A percentile compares a stretch with the other conserved stretches of the same genome.
Conservation (phyloP, 2,329 filamentous ascomycete species). For the Drechslerella stenobrocha region DNA sequence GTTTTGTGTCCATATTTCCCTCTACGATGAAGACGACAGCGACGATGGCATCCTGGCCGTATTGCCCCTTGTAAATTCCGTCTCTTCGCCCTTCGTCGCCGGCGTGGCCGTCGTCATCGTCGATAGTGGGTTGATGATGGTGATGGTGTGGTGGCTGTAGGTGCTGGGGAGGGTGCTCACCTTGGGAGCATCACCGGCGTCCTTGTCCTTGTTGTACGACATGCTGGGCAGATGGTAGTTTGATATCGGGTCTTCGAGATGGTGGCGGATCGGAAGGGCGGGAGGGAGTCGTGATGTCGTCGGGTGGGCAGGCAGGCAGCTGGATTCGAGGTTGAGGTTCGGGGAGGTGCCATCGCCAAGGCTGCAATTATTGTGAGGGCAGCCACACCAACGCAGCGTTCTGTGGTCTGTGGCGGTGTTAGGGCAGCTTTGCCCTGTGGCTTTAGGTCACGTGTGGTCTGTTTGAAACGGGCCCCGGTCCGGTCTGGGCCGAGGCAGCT, state of each 20-base stretch:
- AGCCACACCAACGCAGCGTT: conserved; percentile 26
- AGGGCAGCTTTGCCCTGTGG: conserved; percentile 47
- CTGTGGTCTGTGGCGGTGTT: conserved; percentile 34
- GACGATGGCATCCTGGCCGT: not conserved
- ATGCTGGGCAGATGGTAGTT: conserved; percentile 22
- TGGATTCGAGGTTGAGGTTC: conserved; percentile 6
- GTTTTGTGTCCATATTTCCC: conserved; percentile 4
- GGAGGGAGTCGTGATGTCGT: conserved; percentile 7
- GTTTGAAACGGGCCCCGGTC: too few relatives aligned
- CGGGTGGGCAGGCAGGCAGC: not conserved
- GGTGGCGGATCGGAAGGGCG: conserved; percentile 1
- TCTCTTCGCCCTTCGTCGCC: conserved; percentile 3
- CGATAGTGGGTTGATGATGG: not conserved
- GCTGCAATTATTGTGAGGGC: conserved; percentile 33
- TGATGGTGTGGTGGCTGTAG: not conserved
- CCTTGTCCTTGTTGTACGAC: conserved; percentile 47
- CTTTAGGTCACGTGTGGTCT: conserved; percentile 34
- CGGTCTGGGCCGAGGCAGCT: too few relatives aligned
- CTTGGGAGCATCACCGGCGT: conserved; percentile 44
- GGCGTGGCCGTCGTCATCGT: not conserved
- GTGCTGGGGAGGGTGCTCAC: conserved; percentile 13
- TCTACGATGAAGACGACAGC: not conserved
- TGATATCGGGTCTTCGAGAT: conserved; percentile 2
- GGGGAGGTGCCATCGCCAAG: conserved; percentile 31
- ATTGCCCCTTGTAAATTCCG: not conserved